phyloP scores from a whole-genome alignment of 2,329 filamentous ascomycete genomes.

The Cercospora sojina region DNA sequence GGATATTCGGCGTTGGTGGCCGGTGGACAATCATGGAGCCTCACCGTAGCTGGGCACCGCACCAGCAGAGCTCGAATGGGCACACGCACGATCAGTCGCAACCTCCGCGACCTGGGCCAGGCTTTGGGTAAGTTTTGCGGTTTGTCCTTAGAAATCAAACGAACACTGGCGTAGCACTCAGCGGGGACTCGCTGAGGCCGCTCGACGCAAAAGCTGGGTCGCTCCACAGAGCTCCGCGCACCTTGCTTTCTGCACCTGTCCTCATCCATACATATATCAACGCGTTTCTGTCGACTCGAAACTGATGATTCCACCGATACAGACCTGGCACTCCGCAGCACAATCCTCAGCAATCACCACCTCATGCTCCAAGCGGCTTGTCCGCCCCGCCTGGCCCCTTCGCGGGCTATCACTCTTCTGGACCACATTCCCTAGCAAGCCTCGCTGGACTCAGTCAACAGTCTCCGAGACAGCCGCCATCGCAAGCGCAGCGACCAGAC shows the following conservation, averaged over 20 bases:
- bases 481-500: slow-evolving; percentile 30
- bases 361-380: slow-evolving; percentile 32
- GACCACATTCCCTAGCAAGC: slow-evolving; percentile 47
- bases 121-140: slow-evolving; percentile 33
- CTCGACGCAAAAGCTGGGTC: background rate
- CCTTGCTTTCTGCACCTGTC: background rate
- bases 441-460: slow-evolving; percentile 47
- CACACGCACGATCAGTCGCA: slow-evolving; percentile 32
- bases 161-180: background rate
- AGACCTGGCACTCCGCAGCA: slow-evolving; percentile 34
- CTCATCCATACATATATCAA: background rate
- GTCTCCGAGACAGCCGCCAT: slow-evolving; percentile 42
- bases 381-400: slow-evolving; percentile 41
- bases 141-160: background rate
- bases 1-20: background rate
- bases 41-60: slow-evolving; percentile 28
- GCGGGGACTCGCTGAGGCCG: background rate
- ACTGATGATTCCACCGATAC: background rate
- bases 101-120: slow-evolving; percentile 29
- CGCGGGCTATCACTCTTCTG: slow-evolving; percentile 43
- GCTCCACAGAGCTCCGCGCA: slow-evolving; percentile 2
- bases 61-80: slow-evolving; percentile 30
- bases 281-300: background rate
- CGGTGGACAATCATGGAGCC: slow-evolving; percentile 3
- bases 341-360: slow-evolving; percentile 37